Evolutionary conservation across 179 eudicot genomes (phyloP).

Genomic region (Heliamphora pulchella): DNA sequence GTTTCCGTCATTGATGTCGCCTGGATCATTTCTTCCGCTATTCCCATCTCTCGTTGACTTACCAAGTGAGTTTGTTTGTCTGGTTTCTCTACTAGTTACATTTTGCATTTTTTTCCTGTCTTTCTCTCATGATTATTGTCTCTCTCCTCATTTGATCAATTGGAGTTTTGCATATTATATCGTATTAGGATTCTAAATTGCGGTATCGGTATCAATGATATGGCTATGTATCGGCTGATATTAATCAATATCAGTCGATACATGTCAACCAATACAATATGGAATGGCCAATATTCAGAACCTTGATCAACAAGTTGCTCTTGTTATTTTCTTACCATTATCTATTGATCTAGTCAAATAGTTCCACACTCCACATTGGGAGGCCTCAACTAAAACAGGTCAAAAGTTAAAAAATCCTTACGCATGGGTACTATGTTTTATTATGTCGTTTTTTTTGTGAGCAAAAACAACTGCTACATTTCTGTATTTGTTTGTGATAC

Average conservation of each 20-base stretch:
- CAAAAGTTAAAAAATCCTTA: neutral
- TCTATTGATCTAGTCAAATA: conserved; percentile 12
- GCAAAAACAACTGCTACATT: neutral
- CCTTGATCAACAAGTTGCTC: neutral
- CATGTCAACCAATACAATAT: too few species aligned
- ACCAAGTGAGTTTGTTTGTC: conserved; percentile 58
- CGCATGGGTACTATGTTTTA: neutral
- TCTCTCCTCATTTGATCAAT: neutral
- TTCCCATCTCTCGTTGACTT: conserved; percentile 78
- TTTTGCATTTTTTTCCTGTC: neutral
- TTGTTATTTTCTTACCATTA: neutral
- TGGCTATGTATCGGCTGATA: too few species aligned
- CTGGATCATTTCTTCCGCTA: conserved; percentile 86
- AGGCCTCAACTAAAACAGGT: neutral
- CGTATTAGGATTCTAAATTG: too few species aligned
- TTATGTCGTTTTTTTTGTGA: neutral
- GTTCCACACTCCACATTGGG: neutral
- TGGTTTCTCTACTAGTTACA: neutral
- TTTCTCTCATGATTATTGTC: neutral
- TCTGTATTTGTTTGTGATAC: neutral
- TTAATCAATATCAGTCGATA: too few species aligned
- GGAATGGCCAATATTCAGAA: too few species aligned
- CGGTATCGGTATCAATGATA: too few species aligned
- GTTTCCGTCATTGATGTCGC: conserved; percentile 72
- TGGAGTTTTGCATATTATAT: neutral